These are phyloP conservation scores for Ascochyta rabiei DNA, from an alignment of 2,329 filamentous ascomycete genomes.

Conservation along the genomic window DNA sequence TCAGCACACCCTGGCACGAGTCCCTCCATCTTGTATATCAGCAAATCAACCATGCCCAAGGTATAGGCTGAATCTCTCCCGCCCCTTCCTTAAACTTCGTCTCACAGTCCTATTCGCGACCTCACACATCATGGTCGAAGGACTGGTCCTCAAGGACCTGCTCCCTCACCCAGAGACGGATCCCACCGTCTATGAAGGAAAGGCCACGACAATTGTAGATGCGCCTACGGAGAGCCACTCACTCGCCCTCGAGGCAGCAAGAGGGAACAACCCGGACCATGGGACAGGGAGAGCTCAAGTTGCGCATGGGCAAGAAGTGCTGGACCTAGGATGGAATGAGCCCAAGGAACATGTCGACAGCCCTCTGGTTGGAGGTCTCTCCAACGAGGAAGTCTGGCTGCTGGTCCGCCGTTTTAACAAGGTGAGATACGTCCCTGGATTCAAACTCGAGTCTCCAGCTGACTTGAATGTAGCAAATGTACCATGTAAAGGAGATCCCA, in stretches of 20 bases:
- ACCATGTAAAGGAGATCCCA: constrained; percentile 72
- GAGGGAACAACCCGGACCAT: constrained; percentile 47
- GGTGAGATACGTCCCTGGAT: constrained; percentile 44
- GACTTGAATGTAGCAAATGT: constrained; percentile 61
- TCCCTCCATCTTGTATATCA: constrained; percentile 6
- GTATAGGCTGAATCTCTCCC: neutral
- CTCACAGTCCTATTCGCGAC: neutral
- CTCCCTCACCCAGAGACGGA: constrained; percentile 44
- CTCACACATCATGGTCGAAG: constrained; percentile 28
- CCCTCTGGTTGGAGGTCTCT: constrained; percentile 69
- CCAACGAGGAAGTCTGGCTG: constrained; percentile 76
- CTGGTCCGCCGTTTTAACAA: constrained; percentile 77
- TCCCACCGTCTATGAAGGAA: constrained; percentile 36
- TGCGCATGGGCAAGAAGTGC: constrained; percentile 59
- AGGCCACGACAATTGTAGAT: constrained; percentile 45
- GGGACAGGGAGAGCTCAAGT: constrained; percentile 55
- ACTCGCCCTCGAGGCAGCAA: constrained; percentile 49
- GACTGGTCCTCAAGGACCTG: constrained; percentile 46
- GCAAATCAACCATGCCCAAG: constrained; percentile 14
- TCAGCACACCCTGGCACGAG: constrained; percentile 11
- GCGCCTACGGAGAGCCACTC: constrained; percentile 56
- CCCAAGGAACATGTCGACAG: constrained; percentile 60
- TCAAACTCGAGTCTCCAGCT: constrained; percentile 16
- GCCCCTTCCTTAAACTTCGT: neutral
- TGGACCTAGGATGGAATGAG: constrained; percentile 73